Conservation (phyloP, 2,329 filamentous ascomycete genomes). For the Clonostachys sp. region DNA sequence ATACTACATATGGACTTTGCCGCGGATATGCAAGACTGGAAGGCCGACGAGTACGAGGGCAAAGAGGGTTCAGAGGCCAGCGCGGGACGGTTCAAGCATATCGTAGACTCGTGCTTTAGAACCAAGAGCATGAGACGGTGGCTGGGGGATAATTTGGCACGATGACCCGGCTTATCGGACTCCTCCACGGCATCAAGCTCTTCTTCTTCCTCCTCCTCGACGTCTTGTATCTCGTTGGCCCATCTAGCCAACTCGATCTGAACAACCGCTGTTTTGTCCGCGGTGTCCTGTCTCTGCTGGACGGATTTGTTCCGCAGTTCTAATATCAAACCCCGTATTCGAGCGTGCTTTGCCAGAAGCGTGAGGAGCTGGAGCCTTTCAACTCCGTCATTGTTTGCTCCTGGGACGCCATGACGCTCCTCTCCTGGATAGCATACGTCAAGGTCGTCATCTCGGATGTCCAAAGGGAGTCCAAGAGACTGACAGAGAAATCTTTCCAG, state of each 20-base stretch:
- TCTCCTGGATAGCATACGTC: constrained; percentile 51
- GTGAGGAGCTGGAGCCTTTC: constrained; percentile 26
- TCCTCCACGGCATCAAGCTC: constrained; percentile 2
- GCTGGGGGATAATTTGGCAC: constrained; percentile 15
- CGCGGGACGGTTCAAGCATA: constrained; percentile 44
- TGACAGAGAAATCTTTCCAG: constrained; percentile 52
- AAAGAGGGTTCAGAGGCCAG: constrained; percentile 37
- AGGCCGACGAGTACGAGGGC: constrained; percentile 37
- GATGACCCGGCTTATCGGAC: background rate
- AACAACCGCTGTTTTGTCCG: constrained; percentile 35
- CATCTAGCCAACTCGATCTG: constrained; percentile 44
- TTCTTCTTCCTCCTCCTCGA: constrained; percentile 29
- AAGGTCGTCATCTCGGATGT: constrained; percentile 51
- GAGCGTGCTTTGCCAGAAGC: constrained; percentile 38
- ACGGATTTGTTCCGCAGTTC: constrained; percentile 48
- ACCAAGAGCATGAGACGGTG: constrained; percentile 36
- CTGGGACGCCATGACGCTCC: constrained; percentile 31
- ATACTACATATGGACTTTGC: constrained; percentile 40
- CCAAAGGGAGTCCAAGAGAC: constrained; percentile 48
- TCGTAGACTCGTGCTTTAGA: constrained; percentile 42
- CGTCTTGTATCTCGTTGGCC: constrained; percentile 48
- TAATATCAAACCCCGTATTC: constrained; percentile 43
- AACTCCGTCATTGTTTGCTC: constrained; percentile 10
- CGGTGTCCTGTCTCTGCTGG: constrained; percentile 33
- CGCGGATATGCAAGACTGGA: constrained; percentile 46